Conservation (phyloP, 2,329 filamentous ascomycete genomes). For the Aspergillus novoparasiticus region DNA sequence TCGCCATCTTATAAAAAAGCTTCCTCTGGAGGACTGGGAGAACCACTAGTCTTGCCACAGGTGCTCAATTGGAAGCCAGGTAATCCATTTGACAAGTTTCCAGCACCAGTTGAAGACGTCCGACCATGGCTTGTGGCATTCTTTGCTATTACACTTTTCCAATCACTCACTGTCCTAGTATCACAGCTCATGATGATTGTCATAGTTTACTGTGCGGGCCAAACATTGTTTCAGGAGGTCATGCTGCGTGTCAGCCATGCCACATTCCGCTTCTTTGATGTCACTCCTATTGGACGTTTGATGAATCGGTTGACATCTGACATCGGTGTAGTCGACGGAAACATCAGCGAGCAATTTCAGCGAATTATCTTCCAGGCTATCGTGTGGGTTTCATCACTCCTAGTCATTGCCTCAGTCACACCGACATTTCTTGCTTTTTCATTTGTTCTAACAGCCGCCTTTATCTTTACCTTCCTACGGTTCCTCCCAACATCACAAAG, state of each 20-base stretch:
- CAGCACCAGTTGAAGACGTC: slow-evolving; percentile 68
- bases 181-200: slow-evolving; percentile 70
- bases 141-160: slow-evolving; percentile 63
- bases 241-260: slow-evolving; percentile 74
- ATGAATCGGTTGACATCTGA: slow-evolving; percentile 93
- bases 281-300: slow-evolving; percentile 82
- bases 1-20: slow-evolving; percentile 16
- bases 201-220: slow-evolving; percentile 79
- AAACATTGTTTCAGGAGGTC: slow-evolving; percentile 71
- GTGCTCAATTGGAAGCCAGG: slow-evolving; percentile 22
- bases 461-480: slow-evolving; percentile 71
- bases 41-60: slow-evolving; percentile 11
- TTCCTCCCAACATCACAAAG: slow-evolving; percentile 85
- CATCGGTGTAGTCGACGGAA: slow-evolving; percentile 84
- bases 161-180: slow-evolving; percentile 62
- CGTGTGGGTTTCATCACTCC: slow-evolving; percentile 70
- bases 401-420: slow-evolving; percentile 78
- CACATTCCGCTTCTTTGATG: slow-evolving; percentile 88
- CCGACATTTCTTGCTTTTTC: slow-evolving; percentile 76
- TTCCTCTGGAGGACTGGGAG: slow-evolving; percentile 1
- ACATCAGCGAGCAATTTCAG: slow-evolving; percentile 75
- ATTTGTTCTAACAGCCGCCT: slow-evolving; percentile 65
- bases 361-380: slow-evolving; percentile 70
- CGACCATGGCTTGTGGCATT: slow-evolving; percentile 75
- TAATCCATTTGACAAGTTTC: slow-evolving; percentile 53